Conservation (phyloP, 1,284 basidiomycete species). For the Tetrapyrgos nigripes region DNA sequence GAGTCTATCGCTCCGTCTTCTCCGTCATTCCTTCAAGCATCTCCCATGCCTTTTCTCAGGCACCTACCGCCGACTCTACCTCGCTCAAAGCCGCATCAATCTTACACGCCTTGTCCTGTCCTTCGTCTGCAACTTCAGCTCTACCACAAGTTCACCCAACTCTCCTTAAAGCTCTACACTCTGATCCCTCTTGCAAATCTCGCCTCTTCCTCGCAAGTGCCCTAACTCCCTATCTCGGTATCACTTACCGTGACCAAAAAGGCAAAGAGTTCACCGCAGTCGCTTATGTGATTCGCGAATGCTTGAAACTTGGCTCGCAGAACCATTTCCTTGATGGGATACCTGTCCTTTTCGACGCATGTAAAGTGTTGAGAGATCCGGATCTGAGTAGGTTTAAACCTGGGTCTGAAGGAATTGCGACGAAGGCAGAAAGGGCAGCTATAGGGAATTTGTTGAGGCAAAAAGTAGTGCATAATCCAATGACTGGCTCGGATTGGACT, state of each 20-base stretch:
- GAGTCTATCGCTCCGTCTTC: slow-evolving; percentile 78
- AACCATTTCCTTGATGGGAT: slow-evolving; percentile 81
- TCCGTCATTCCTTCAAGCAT: slow-evolving; percentile 55
- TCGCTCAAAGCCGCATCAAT: slow-evolving; percentile 67
- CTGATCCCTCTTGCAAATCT: slow-evolving; percentile 51
- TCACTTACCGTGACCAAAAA: slow-evolving; percentile 72
- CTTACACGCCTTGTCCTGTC: slow-evolving; percentile 55
- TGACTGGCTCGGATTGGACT: slow-evolving; percentile 73
- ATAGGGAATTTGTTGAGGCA: slow-evolving; percentile 76
- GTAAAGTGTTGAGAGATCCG: slow-evolving; percentile 50
- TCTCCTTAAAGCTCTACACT: slow-evolving; percentile 44
- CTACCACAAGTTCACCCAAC: slow-evolving; percentile 55
- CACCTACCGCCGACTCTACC: slow-evolving; percentile 39
- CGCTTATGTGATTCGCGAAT: slow-evolving; percentile 80
- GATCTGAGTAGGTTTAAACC: slow-evolving; percentile 44
- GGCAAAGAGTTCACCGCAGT: slow-evolving; percentile 62
- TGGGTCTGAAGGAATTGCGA: slow-evolving; percentile 57
- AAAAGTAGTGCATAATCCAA: slow-evolving; percentile 66
- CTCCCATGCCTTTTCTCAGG: slow-evolving; percentile 50
- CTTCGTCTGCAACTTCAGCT: slow-evolving; percentile 23
- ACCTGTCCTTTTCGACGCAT: slow-evolving; percentile 70
- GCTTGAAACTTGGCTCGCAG: slow-evolving; percentile 84
- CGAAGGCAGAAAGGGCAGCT: slow-evolving; percentile 29
- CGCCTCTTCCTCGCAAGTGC: slow-evolving; percentile 79
- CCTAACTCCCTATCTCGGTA: slow-evolving; percentile 66